Evolutionary conservation across 2,329 filamentous ascomycete species (phyloP).

Genomic region (Pseudofabraea citricarpa): DNA sequence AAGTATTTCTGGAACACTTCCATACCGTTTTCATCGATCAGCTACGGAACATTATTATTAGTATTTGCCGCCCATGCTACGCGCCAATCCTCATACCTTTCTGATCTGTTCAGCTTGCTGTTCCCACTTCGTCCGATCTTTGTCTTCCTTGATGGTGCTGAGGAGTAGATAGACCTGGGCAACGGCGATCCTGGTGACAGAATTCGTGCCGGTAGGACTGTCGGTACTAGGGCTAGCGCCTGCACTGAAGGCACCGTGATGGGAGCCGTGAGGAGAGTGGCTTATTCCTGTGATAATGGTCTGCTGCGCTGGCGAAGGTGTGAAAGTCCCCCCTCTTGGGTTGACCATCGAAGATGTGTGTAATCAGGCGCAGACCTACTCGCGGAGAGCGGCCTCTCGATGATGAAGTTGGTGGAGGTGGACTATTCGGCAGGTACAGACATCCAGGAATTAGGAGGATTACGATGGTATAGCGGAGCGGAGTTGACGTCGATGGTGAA

Average conservation of each 20-base stretch:
- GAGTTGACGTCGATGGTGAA: conserved; percentile 1
- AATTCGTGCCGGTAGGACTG: conserved; percentile 45
- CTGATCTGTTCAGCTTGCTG: conserved; percentile 84
- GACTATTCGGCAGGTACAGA: conserved; percentile 25
- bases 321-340: conserved; percentile 30
- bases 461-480: not conserved
- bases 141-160: conserved; percentile 92
- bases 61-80: conserved; percentile 4
- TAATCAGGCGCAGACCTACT: conserved; percentile 28
- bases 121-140: conserved; percentile 88
- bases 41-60: conserved; percentile 41
- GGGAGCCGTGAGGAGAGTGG: conserved; percentile 33
- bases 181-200: conserved; percentile 87
- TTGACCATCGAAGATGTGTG: conserved; percentile 31
- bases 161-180: conserved; percentile 93
- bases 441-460: conserved; percentile 11
- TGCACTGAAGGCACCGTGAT: conserved; percentile 40
- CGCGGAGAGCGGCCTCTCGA: conserved; percentile 29
- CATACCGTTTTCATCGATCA: conserved; percentile 98
- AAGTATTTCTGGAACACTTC: conserved; percentile 97
- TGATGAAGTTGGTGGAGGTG: conserved; percentile 27
- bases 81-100: conserved; percentile 57
- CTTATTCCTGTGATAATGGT: conserved; percentile 29
- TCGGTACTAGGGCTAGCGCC: conserved; percentile 29
- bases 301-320: conserved; percentile 30